Percentiles rank a stretch among this genome's conserved stretches.
Conservation (phyloP, 2,329 filamentous ascomycete species). For the Diplodia corticola region DNA sequence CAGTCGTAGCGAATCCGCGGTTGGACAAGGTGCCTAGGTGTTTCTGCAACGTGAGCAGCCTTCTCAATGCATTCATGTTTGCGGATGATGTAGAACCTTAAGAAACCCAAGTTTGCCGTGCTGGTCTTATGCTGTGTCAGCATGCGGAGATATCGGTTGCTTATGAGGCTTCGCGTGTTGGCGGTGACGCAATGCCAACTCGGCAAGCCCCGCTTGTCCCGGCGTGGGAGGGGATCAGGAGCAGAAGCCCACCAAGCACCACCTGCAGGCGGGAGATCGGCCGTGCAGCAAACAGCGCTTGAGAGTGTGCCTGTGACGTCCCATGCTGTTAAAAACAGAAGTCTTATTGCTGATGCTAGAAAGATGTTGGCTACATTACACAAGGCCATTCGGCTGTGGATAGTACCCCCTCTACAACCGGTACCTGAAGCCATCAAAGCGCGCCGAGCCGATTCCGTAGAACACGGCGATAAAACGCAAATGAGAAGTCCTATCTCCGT, state of each 20-base stretch:
- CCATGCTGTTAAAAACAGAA: too few species aligned
- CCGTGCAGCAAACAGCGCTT: slow-evolving; percentile 7
- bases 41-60: slow-evolving; percentile 10
- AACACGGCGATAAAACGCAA: too few species aligned
- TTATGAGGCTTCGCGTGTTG: background rate
- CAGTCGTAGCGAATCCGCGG: slow-evolving; percentile 15
- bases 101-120: background rate
- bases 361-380: background rate
- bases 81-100: background rate
- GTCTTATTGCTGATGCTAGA: too few species aligned
- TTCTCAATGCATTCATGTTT: background rate
- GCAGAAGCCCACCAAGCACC: background rate
- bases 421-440: background rate
- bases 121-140: background rate
- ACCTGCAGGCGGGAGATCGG: slow-evolving; percentile 16
- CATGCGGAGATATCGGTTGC: background rate
- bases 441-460: background rate
- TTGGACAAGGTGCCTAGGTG: background rate
- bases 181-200: slow-evolving; percentile 5
- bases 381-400: background rate
- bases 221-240: background rate
- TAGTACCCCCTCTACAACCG: background rate
- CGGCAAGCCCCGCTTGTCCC: slow-evolving; percentile 11
- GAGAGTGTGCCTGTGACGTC: background rate
- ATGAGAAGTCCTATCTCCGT: background rate